phyloP scores from a whole-genome alignment of 2,329 filamentous ascomycete genomes.

The Fusarium denticulatum region DNA sequence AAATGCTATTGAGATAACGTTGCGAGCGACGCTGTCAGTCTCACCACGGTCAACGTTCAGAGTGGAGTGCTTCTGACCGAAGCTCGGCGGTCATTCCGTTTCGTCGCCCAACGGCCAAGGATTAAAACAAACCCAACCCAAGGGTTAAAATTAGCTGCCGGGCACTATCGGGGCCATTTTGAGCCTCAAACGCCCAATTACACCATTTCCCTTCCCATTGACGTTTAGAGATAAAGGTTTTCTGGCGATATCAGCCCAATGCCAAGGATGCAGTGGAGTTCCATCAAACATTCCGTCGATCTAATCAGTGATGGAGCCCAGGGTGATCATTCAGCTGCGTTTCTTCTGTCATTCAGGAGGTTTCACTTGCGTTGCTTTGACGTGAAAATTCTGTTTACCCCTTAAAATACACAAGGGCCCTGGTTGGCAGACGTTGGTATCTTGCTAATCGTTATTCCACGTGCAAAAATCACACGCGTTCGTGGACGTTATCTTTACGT shows the following conservation, averaged over 20 bases:
- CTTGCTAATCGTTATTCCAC: neutral
- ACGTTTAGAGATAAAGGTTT: slow-evolving; percentile 1
- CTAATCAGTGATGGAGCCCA: neutral
- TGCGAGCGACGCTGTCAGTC: neutral
- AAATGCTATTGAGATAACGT: neutral
- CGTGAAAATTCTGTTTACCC: neutral
- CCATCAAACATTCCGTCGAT: neutral
- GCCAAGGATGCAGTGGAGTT: neutral
- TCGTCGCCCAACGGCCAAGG: slow-evolving; percentile 31
- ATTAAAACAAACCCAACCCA: slow-evolving; percentile 10
- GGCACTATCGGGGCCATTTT: slow-evolving; percentile 11
- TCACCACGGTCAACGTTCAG: slow-evolving; percentile 1
- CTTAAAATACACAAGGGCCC: neutral
- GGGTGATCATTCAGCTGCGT: neutral
- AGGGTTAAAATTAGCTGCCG: slow-evolving; percentile 30
- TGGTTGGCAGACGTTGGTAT: neutral
- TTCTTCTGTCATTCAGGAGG: neutral
- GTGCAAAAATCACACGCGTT: neutral
- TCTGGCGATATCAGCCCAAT: neutral
- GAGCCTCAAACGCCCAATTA: slow-evolving; percentile 16
- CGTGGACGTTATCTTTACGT: neutral
- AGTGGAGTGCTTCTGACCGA: slow-evolving; percentile 20
- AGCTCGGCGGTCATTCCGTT: slow-evolving; percentile 21
- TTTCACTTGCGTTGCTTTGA: neutral
- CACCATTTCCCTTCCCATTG: neutral